Percentiles rank a stretch among this genome's conserved stretches.
Evolutionary conservation across 2,329 filamentous ascomycete species (phyloP).

Genomic region (Aspergillus candidus): DNA sequence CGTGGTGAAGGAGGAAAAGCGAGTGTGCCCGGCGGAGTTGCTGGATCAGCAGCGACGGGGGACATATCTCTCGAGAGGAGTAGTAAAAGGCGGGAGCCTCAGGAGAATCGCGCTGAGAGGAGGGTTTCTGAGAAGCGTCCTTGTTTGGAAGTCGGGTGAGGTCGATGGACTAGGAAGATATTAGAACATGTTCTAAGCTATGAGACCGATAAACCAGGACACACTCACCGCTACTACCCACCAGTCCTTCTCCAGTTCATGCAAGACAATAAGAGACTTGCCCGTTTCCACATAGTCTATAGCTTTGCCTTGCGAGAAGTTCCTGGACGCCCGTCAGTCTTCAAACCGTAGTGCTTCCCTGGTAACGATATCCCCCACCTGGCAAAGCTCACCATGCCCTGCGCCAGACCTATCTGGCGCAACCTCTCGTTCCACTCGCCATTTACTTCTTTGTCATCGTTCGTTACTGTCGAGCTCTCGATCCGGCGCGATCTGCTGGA

Average conservation of each 20-base stretch:
- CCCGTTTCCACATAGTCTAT: conserved; percentile 89
- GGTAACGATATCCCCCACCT: conserved; percentile 42
- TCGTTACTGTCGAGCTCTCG: conserved; percentile 13
- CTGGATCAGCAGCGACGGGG: conserved; percentile 66
- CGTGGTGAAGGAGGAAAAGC: conserved; percentile 84
- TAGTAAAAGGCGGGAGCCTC: conserved; percentile 60
- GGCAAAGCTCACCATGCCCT: conserved; percentile 93
- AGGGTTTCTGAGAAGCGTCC: conserved; percentile 40
- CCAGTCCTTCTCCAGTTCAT: conserved; percentile 86
- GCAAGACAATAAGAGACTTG: conserved; percentile 73
- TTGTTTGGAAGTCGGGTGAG: conserved; percentile 63
- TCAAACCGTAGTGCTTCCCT: background rate
- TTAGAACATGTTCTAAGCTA: conserved; percentile 4
- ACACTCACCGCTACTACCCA: conserved; percentile 82
- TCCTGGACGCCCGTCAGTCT: conserved; percentile 43
- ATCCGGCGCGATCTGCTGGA: conserved; percentile 22
- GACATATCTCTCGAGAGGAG: conserved; percentile 84
- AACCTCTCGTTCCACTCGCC: conserved; percentile 79
- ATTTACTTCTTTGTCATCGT: conserved; percentile 32
- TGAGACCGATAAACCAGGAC: background rate
- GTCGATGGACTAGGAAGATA: conserved; percentile 61
- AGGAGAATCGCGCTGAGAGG: conserved; percentile 27
- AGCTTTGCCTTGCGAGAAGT: conserved; percentile 70
- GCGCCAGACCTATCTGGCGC: conserved; percentile 88
- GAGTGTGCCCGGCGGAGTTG: conserved; percentile 79